Base-by-base conservation (phyloP, 768 basidiomycete genomes). In the Mycena rebaudengoi region DNA sequence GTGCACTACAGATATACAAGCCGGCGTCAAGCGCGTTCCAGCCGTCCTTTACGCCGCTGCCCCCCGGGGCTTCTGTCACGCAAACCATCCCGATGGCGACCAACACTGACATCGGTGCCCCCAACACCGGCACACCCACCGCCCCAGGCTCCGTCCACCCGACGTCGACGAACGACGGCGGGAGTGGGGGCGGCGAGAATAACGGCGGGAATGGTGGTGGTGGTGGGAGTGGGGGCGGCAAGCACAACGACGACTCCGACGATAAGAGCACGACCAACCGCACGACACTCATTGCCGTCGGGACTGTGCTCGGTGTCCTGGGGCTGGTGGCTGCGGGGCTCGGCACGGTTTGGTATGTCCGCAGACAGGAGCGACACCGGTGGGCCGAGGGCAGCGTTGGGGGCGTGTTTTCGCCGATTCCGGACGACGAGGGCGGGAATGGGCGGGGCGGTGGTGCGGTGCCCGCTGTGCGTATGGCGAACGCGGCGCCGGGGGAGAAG, bases 261-360 rank as follows among this genome's bases (percentile, higher is more conserved):
- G 48, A 0, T 6, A 49, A 35, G n/a, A 20, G 52, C 50, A 4
- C 21, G 30, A 66, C 69, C 14, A 69, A 48, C 35, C 71, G 70
- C 39, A 79, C 73, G 6, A 78, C 81, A 0, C 83, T 83, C 3
- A 87, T 94, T 69, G 85, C 83, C 2, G 74, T 95, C 7, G 90
- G 91, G 12, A 80, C 86, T 5, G 77, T 84, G 0, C 79, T 95
- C 44, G 92, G 89, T 14, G 71, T 86, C 7, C 74, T 91, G 8
- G 90, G 80, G 12, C 75, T 91, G 13, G 54, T 88, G 16, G 82
- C 79, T 4, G 72, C 81, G 8, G 79, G 75, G 14, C 66, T 82
- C 0, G 80, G 72, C 1, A 74, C 75, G 3, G 73, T 81, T 2
- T 87, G 82, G 69, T 88, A 83, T 70, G 41, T 82, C 51, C 81